Evolutionary conservation across 768 basidiomycete genomes (phyloP).

Genomic region (Podaxis sp.): DNA sequence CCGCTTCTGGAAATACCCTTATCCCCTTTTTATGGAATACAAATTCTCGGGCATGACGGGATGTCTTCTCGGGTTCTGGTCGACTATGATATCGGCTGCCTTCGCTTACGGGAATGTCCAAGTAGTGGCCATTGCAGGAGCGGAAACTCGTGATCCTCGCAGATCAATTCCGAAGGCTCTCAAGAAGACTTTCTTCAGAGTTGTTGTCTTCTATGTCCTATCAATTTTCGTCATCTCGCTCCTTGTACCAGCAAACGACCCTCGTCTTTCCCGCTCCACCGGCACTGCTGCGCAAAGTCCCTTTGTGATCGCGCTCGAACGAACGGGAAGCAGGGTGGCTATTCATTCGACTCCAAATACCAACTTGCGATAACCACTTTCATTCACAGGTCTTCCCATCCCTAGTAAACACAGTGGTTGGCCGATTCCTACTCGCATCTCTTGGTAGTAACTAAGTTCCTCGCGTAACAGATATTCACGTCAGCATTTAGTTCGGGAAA

Average conservation of each 20-base stretch:
- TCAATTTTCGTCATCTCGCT: constrained; percentile 65
- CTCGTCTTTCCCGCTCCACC: constrained; percentile 24
- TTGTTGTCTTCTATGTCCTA: constrained; percentile 45
- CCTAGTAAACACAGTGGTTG: constrained; percentile 54
- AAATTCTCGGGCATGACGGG: constrained; percentile 35
- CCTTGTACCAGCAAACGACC: constrained; percentile 63
- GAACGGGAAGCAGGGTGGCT: constrained; percentile 55
- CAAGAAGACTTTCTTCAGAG: constrained; percentile 47
- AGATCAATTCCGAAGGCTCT: constrained; percentile 66
- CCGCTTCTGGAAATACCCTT: constrained; percentile 43
- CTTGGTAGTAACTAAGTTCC: background rate
- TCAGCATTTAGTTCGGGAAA: constrained; percentile 62
- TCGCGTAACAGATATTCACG: constrained; percentile 38
- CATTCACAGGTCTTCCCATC: constrained; percentile 29
- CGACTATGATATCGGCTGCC: constrained; percentile 39
- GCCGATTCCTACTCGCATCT: background rate
- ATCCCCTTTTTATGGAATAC: constrained; percentile 28
- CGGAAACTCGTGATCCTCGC: constrained; percentile 65
- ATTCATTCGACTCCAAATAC: background rate
- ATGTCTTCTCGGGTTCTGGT: constrained; percentile 51
- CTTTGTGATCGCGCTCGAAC: constrained; percentile 69
- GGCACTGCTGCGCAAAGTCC: constrained; percentile 57
- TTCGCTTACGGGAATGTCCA: constrained; percentile 72
- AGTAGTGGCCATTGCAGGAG: constrained; percentile 37
- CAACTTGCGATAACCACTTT: background rate